Base-by-base conservation (phyloP, 148 eudicot species). In the Chenopodium quinoa region DNA sequence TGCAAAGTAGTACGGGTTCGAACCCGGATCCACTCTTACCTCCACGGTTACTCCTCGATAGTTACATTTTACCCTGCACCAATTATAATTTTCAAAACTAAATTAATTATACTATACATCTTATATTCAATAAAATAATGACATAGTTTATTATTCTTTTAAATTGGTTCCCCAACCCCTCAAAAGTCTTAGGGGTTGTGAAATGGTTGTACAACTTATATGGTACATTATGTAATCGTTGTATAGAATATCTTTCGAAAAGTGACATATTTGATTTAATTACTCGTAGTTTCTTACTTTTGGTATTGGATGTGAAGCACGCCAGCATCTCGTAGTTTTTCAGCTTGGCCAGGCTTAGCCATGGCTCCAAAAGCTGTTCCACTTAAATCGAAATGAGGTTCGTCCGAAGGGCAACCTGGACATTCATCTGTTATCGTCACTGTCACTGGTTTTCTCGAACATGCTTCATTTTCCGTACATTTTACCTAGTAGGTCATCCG, bases 291-390 rank as follows among this genome's bases (percentile, higher is more conserved):
- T 60, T 78, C 2, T 23, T 75, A 92, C 98, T 89, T 88, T 72
- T 71, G 70, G 71, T 81, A 89, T 70, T 87, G 91, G 10, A 94
- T 73, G 25, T 85, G 82, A 31, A 93, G 80, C 56, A 80, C 77
- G 17, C 98, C 98, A 2, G 83, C 89, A 17, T 89, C 71, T 16
- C 95, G 93, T 11, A 94, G 79, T 50, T 86, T 84, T 0, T 88
- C 80, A 27, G 79, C 90, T 37, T 80, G 88, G 69, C 90, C 88
- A 2, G 90, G 75, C 3, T 50, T 70, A 7, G 97, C 98, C 94
- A 95, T 86, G 76, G 92, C 88, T 56, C 97, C 97, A 29, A 91
- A 95, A 56, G 98, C 87, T 25, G 90, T 86, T 14, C 97, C 97
- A 72, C 98, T 95, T 37, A 95, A 74, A 76, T 95, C 97, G 62